phyloP scores from a whole-genome alignment of 2,329 filamentous ascomycete genomes.

The Hypoxylon sp. region DNA sequence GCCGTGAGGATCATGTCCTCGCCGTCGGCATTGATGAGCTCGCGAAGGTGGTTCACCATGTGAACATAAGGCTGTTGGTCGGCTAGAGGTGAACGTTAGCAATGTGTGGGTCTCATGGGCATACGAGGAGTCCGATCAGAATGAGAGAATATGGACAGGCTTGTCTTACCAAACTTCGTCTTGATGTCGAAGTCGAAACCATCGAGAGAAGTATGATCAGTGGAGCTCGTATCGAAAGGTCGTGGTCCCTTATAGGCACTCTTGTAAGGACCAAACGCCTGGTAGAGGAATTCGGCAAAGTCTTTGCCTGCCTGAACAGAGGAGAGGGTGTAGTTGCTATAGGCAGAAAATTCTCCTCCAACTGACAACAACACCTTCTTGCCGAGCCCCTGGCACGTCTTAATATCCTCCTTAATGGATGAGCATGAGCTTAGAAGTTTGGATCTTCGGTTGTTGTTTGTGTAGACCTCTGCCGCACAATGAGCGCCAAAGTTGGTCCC shows the following conservation, averaged over 20 bases:
- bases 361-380: constrained; percentile 77
- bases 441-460: constrained; percentile 49
- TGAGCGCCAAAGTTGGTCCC: constrained; percentile 59
- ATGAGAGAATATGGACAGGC: neutral
- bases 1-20: constrained; percentile 56
- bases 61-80: constrained; percentile 46
- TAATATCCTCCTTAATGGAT: constrained; percentile 55
- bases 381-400: constrained; percentile 67
- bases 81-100: constrained; percentile 30
- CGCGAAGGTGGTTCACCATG: constrained; percentile 49
- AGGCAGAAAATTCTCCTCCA: constrained; percentile 63
- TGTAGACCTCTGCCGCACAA: constrained; percentile 55
- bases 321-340: constrained; percentile 56
- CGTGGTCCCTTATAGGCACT: constrained; percentile 40
- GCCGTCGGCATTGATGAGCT: constrained; percentile 38
- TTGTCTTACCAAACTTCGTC: constrained; percentile 46
- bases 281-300: constrained; percentile 59
- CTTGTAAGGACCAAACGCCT: constrained; percentile 57
- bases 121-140: neutral
- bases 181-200: constrained; percentile 52
- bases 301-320: constrained; percentile 49
- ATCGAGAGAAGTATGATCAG: constrained; percentile 38
- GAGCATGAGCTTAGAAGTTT: constrained; percentile 55
- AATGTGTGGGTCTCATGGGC: neutral
- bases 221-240: constrained; percentile 44